Conservation (phyloP, 2,329 filamentous ascomycete genomes). For the Dactylellina cionopaga region DNA sequence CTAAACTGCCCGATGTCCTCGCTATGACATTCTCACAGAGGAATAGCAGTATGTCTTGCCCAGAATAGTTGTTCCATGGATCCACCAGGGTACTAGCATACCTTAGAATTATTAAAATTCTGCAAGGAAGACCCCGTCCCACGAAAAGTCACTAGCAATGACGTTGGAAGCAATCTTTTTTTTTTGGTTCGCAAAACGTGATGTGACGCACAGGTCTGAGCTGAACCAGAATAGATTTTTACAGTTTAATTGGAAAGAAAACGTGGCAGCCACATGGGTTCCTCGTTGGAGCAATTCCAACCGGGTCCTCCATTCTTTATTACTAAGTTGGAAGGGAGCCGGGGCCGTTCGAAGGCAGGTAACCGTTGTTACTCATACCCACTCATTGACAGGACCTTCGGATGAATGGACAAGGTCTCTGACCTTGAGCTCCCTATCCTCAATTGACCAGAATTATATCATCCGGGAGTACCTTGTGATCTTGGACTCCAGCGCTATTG, state of each 20-base stretch:
- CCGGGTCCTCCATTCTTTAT: not conserved
- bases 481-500: not conserved
- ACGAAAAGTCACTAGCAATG: not conserved
- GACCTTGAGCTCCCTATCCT: conserved; percentile 9
- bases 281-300: not conserved
- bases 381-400: not conserved
- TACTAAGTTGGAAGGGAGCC: not conserved
- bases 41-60: not conserved
- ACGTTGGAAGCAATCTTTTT: not conserved
- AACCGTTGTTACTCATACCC: conserved; percentile 6
- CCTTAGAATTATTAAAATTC: not conserved
- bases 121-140: not conserved
- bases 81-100: not conserved
- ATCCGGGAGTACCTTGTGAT: conserved; percentile 13
- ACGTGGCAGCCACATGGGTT: conserved; percentile 41
- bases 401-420: conserved; percentile 6
- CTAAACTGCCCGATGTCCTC: not conserved
- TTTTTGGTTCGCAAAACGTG: not conserved
- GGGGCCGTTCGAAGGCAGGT: conserved; percentile 13
- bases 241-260: conserved; percentile 2
- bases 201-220: conserved; percentile 2
- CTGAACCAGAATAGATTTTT: not conserved
- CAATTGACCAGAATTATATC: too few relatives aligned
- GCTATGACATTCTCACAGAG: not conserved
- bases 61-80: not conserved